A percentile compares a stretch with the other conserved stretches of the same genome.
phyloP scores from a whole-genome alignment of 1,284 basidiomycete genomes.

The Apiotrichum sp. region DNA sequence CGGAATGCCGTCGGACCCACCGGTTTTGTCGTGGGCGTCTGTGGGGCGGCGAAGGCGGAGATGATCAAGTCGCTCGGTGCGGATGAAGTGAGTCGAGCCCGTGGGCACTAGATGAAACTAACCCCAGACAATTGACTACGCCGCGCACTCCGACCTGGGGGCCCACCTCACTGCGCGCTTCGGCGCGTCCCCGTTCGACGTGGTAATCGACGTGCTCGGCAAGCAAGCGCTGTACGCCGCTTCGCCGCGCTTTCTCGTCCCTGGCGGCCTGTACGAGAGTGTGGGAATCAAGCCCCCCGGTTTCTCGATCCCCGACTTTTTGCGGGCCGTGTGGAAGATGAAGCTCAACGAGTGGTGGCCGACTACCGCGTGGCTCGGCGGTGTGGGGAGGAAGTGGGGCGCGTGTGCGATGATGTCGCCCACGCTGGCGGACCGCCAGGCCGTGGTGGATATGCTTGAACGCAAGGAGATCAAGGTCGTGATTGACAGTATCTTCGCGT shows the following conservation, averaged over 20 bases:
- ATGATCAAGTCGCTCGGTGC: conserved; percentile 50
- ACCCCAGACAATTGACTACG: conserved; percentile 55
- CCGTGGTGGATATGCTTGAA: conserved; percentile 5
- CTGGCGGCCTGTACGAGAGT: conserved; percentile 4
- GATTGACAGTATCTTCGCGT: conserved; percentile 47
- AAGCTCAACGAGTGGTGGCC: conserved; percentile 14
- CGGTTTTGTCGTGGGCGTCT: conserved; percentile 56
- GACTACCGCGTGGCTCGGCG: not conserved
- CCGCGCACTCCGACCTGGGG: conserved; percentile 45
- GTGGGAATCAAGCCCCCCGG: conserved; percentile 22
- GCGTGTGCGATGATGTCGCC: conserved; percentile 3
- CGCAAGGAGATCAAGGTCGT: conserved; percentile 1
- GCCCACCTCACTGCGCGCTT: not conserved
- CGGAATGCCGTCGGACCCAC: conserved; percentile 51
- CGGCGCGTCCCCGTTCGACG: conserved; percentile 4
- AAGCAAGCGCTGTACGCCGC: conserved; percentile 32
- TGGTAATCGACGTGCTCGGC: conserved; percentile 11
- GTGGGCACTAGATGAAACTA: too few relatives aligned
- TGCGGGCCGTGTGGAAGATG: conserved; percentile 5
- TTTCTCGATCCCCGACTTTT: conserved; percentile 2
- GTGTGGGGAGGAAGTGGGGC: conserved; percentile 5
- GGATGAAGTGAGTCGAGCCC: conserved; percentile 30
- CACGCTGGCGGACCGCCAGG: conserved; percentile 1
- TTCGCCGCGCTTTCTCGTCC: conserved; percentile 4
- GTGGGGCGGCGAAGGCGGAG: conserved; percentile 53